Evolutionary conservation across 257 asterid genomes (phyloP).

Genomic region (Rehmannia glutinosa): DNA sequence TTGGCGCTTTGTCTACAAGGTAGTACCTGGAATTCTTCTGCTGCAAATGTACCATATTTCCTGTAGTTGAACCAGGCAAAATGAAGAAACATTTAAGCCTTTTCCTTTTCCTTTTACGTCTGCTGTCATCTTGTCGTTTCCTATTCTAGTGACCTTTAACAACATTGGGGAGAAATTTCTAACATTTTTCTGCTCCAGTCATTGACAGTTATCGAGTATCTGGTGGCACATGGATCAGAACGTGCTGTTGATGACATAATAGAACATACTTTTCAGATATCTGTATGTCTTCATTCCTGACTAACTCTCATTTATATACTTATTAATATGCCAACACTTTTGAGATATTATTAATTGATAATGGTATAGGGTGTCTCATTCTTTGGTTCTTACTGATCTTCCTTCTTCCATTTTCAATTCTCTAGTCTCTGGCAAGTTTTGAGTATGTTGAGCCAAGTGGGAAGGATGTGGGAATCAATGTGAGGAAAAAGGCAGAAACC

Average conservation of each 20-base stretch:
- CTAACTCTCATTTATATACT: neutral
- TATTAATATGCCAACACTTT: neutral
- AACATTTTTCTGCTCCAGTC: constrained; percentile 40
- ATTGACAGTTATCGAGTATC: constrained; percentile 89
- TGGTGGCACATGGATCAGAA: constrained; percentile 96
- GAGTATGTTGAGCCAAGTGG: constrained; percentile 93
- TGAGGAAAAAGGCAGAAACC: constrained; percentile 85
- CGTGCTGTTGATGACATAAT: constrained; percentile 95
- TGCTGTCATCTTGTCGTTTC: neutral
- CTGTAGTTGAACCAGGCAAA: neutral
- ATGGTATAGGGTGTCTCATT: neutral
- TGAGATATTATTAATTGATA: neutral
- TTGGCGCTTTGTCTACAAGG: constrained; percentile 95
- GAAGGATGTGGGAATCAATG: constrained; percentile 83
- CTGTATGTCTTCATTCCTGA: constrained; percentile 50
- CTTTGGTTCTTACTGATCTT: constrained; percentile 15
- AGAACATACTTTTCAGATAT: constrained; percentile 88
- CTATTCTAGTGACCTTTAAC: constrained; percentile 7
- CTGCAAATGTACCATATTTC: constrained; percentile 1
- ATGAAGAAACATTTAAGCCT: neutral
- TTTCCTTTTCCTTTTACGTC: neutral
- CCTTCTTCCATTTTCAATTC: constrained; percentile 20
- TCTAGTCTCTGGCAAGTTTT: constrained; percentile 77
- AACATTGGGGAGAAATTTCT: constrained; percentile 6
- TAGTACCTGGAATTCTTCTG: constrained; percentile 19